Base-by-base conservation (phyloP, 1,284 basidiomycete genomes). In the Cryptococcus neoformans region DNA sequence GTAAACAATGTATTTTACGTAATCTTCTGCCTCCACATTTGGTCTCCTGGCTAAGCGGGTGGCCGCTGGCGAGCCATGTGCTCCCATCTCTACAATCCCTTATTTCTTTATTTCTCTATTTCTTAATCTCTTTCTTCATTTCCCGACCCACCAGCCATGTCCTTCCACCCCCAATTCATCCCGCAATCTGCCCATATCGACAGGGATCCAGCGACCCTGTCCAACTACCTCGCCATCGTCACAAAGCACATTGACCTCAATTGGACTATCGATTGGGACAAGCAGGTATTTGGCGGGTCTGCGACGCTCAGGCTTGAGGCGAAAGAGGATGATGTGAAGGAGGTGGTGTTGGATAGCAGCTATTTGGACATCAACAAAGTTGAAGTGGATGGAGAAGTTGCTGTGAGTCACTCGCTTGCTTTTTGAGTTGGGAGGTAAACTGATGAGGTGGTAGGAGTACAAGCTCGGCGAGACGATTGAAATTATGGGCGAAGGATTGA, bases 221-320 rank as follows among this genome's bases (percentile, higher is more conserved):
- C 89, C 40, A 94, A 94, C 79, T 92, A 90, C 77, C 72, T 79
- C 6, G 79, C 87, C 51, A 82, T 92, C 64, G 77, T 80, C 2
- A 86, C 88, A 1, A 81, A 83, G 46, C 85, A 91, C 73, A 78
- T 92, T 28, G 78, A 83, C 47, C 84, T 98, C 58, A 84, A 89
- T 64, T 97, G 93, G 94, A 77, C 69, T 1, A 80, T 98, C 63
- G 87, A 97, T 78, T 98, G 92, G 79, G 71, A 82, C 1, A 72
- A 79, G 8, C 79, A 86, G 67, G 78, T 83, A 56, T 83, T 98
- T 64, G 77, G 78, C n/a, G 94, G 94, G 1, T 83, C 82, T 34
- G 91, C 84, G 14, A 81, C 80, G 21, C 74, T 96, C 48, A 55
- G 42, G 50, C 61, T 70, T 17, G 58, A 64, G 73, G 79, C 40